These are phyloP conservation scores for Citrus sp. DNA, from an alignment of 345 rosid genomes.

Conservation along the genomic window DNA sequence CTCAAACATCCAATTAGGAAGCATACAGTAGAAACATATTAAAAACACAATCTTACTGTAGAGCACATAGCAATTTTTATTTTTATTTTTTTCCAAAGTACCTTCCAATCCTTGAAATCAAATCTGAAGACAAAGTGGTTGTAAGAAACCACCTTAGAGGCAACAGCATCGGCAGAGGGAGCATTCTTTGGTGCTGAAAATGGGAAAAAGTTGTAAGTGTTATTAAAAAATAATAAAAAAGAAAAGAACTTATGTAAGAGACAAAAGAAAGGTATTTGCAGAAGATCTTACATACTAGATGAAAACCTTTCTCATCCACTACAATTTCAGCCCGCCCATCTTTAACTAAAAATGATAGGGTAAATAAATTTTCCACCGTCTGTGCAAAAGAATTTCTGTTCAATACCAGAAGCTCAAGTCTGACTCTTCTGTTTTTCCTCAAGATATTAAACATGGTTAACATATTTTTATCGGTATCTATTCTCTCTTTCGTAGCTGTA, in stretches of 20 bases:
- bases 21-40: neutral
- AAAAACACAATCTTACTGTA: neutral
- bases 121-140: conserved; percentile 47
- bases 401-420: conserved; percentile 35
- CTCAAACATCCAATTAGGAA: neutral
- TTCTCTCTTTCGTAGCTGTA: conserved; percentile 6
- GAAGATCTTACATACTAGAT: conserved; percentile 39
- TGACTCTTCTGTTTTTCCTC: conserved; percentile 34
- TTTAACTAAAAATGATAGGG: conserved; percentile 48
- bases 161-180: conserved; percentile 31
- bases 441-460: conserved; percentile 37
- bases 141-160: conserved; percentile 29
- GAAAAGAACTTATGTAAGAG: neutral
- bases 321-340: conserved; percentile 43
- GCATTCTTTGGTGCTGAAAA: conserved; percentile 43
- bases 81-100: neutral
- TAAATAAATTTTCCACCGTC: conserved; percentile 51
- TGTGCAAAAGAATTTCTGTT: conserved; percentile 47
- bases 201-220: neutral
- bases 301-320: conserved; percentile 33
- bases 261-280: neutral
- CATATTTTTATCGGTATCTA: conserved; percentile 37
- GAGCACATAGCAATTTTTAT: neutral
- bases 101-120: conserved; percentile 49
- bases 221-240: neutral